Percentiles rank a stretch among this genome's conserved stretches.
Conservation (phyloP, 257 asterid species). For the Eucommia ulmoides region DNA sequence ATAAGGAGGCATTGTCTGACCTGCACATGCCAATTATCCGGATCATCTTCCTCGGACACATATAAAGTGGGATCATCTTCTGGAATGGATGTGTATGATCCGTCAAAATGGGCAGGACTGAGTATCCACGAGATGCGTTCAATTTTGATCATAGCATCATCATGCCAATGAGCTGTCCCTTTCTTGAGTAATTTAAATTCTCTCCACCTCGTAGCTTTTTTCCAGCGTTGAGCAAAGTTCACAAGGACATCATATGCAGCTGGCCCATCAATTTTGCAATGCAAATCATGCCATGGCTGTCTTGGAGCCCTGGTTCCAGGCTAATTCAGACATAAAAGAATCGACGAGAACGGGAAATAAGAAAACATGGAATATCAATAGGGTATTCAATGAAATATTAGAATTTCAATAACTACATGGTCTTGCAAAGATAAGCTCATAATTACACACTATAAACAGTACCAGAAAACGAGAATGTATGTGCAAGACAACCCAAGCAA, state of each 20-base stretch:
- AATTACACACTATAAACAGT: too few species aligned
- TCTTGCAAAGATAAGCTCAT: too few species aligned
- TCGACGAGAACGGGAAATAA: slow-evolving; percentile 4
- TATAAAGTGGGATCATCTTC: slow-evolving; percentile 60
- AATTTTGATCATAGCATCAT: slow-evolving; percentile 84
- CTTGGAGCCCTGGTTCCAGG: slow-evolving; percentile 82
- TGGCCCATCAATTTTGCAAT: slow-evolving; percentile 85
- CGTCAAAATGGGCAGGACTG: slow-evolving; percentile 55
- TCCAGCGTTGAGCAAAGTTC: slow-evolving; percentile 98
- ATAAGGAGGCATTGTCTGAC: slow-evolving; percentile 23
- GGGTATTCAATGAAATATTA: too few species aligned
- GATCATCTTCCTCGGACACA: slow-evolving; percentile 39
- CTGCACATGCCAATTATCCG: slow-evolving; percentile 92
- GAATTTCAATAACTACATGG: too few species aligned
- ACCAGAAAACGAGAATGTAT: too few species aligned
- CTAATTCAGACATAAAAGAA: slow-evolving; percentile 17
- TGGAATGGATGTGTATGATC: slow-evolving; percentile 25
- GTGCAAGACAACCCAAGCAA: too few species aligned
- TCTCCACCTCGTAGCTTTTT: slow-evolving; percentile 84
- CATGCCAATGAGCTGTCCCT: slow-evolving; percentile 57
- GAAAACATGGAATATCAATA: background rate
- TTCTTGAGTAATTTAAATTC: slow-evolving; percentile 72
- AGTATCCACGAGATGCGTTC: slow-evolving; percentile 94
- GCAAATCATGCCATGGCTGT: slow-evolving; percentile 98
- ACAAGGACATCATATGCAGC: slow-evolving; percentile 94